phyloP scores from a whole-genome alignment of 306 rosid genomes.

The Adenanthera pavonina region DNA sequence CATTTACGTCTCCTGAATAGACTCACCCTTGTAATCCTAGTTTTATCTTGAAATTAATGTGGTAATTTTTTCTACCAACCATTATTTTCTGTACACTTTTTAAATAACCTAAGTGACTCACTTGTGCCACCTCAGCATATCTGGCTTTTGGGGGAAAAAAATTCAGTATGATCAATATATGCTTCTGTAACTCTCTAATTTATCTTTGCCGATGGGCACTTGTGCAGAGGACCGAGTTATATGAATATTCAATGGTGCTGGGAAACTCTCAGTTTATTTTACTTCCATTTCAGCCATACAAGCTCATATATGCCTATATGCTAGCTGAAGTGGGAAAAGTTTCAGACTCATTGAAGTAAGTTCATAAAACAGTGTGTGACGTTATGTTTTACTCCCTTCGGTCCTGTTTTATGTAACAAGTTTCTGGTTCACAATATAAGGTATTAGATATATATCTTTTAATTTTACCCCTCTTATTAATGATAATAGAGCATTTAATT shows the following conservation, averaged over 20 bases:
- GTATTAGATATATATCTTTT: no score
- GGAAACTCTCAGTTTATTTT: slow-evolving; percentile 93
- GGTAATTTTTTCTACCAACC: slow-evolving; percentile 6
- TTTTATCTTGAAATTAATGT: slow-evolving; percentile 25
- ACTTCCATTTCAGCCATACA: slow-evolving; percentile 93
- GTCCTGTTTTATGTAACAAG: no score
- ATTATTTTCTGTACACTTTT: slow-evolving; percentile 8
- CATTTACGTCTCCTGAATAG: background rate
- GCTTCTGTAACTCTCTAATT: slow-evolving; percentile 29
- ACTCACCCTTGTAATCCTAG: background rate
- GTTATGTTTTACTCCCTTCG: slow-evolving; percentile 35
- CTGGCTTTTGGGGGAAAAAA: background rate
- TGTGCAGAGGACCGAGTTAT: slow-evolving; percentile 92
- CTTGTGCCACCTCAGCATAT: slow-evolving; percentile 23
- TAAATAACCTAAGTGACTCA: slow-evolving; percentile 8
- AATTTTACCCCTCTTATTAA: no score
- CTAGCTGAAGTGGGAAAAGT: slow-evolving; percentile 93
- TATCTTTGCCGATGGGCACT: slow-evolving; percentile 35
- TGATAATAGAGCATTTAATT: no score
- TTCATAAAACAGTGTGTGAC: slow-evolving; percentile 30
- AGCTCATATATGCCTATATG: slow-evolving; percentile 87
- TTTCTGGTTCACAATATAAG: no score
- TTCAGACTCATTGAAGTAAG: slow-evolving; percentile 90
- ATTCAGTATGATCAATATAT: slow-evolving; percentile 11
- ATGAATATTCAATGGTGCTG: slow-evolving; percentile 90